Conservation (phyloP, 306 rosid genomes). For the Dryas octopetala region DNA sequence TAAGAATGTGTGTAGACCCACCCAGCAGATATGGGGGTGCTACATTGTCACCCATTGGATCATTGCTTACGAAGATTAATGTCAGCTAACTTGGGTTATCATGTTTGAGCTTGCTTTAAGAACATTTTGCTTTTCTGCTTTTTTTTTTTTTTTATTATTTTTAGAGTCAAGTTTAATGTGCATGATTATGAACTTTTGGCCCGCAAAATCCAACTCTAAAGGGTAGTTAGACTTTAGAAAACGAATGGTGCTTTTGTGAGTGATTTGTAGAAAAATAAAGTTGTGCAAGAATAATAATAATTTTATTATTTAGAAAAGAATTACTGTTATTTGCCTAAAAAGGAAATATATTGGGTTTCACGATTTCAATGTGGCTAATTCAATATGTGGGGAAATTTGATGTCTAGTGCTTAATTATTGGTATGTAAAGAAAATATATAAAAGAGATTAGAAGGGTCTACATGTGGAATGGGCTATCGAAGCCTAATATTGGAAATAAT, state of each 20-base stretch:
- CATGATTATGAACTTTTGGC: slow-evolving; percentile 1
- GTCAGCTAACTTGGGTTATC: slow-evolving; percentile 7
- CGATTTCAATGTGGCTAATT: neutral
- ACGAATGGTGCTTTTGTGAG: neutral
- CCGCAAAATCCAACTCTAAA: neutral
- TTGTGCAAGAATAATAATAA: neutral
- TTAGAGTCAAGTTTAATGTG: neutral
- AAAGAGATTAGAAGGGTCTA: too few species aligned
- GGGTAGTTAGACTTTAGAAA: too few species aligned
- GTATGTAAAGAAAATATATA: too few species aligned
- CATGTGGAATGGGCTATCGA: slow-evolving; percentile 1
- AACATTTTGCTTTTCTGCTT: neutral
- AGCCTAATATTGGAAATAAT: neutral
- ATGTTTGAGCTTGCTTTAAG: neutral
- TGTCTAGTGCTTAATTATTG: too few species aligned
- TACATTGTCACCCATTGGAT: neutral
- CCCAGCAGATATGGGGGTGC: slow-evolving; percentile 1
- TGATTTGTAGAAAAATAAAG: neutral
- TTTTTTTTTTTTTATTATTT: neutral
- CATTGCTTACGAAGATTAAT: neutral
- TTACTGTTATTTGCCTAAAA: too few species aligned
- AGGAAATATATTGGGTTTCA: too few species aligned
- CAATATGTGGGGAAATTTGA: neutral
- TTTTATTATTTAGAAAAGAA: neutral
- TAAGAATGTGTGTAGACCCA: neutral